phyloP scores from a whole-genome alignment of 805 yeast genomes.

The Lachancea cidri region DNA sequence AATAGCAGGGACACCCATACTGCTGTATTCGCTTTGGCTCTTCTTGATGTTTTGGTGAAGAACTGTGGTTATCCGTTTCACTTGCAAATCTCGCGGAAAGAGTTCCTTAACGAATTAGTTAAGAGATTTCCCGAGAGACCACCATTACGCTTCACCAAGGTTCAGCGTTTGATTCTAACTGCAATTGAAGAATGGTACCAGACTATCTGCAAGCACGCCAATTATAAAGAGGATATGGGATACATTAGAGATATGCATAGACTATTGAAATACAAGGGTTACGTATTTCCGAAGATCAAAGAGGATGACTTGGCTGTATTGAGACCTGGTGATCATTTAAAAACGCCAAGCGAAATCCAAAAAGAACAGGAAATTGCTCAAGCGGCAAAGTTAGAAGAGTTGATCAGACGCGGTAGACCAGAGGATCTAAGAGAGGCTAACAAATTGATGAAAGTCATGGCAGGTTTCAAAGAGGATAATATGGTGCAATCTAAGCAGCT shows the following conservation, averaged over 20 bases:
- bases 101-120: constrained; percentile 88
- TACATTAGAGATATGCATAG: constrained; percentile 95
- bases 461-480: constrained; percentile 89
- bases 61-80: constrained; percentile 98
- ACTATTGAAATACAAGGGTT: constrained; percentile 82
- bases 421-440: constrained; percentile 95
- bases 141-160: constrained; percentile 74
- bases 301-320: constrained; percentile 89
- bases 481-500: constrained; percentile 60
- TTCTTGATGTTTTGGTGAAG: constrained; percentile 86
- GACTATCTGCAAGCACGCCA: constrained; percentile 83
- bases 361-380: constrained; percentile 91
- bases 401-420: constrained; percentile 92
- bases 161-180: constrained; percentile 79
- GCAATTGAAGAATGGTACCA: constrained; percentile 97
- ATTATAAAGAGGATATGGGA: constrained; percentile 87
- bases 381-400: constrained; percentile 90
- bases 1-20: constrained; percentile 82
- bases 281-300: constrained; percentile 86
- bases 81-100: constrained; percentile 89
- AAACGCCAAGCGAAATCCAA: constrained; percentile 84
- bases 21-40: constrained; percentile 73
- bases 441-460: constrained; percentile 95
- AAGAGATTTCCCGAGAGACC: constrained; percentile 93
- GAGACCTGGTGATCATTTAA: constrained; percentile 81